A percentile compares a stretch with the other conserved stretches of the same genome.
These are phyloP conservation scores for Karstenula rhodostoma DNA, from an alignment of 2,329 filamentous ascomycete genomes.

Conservation along the genomic window DNA sequence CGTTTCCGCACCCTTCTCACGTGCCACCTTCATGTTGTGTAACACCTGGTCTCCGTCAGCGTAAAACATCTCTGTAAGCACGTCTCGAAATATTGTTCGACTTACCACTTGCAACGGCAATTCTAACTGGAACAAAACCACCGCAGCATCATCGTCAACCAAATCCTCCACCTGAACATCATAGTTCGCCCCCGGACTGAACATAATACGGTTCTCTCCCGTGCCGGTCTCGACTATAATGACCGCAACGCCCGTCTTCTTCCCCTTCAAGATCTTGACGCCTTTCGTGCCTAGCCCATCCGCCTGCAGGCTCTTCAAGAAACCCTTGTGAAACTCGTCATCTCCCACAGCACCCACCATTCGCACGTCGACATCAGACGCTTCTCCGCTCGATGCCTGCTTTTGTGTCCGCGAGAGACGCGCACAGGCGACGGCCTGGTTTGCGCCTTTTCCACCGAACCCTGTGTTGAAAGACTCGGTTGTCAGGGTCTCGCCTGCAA, in stretches of 20 bases:
- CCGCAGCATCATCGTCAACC: slow-evolving; percentile 50
- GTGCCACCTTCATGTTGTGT: slow-evolving; percentile 47
- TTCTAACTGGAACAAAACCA: slow-evolving; percentile 59
- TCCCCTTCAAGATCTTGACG: slow-evolving; percentile 51
- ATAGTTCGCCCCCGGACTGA: slow-evolving; percentile 58
- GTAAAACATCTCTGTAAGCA: not conserved
- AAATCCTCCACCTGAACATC: slow-evolving; percentile 48
- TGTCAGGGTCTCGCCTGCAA: slow-evolving; percentile 86
- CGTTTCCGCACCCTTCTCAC: slow-evolving; percentile 56
- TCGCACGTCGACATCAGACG: slow-evolving; percentile 51
- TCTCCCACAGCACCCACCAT: slow-evolving; percentile 61
- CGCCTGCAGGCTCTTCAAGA: slow-evolving; percentile 53
- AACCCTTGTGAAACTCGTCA: slow-evolving; percentile 52
- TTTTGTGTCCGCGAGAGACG: slow-evolving; percentile 72
- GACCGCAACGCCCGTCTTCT: slow-evolving; percentile 58
- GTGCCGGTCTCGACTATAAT: slow-evolving; percentile 58
- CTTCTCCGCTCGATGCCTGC: slow-evolving; percentile 32
- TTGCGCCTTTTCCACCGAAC: slow-evolving; percentile 92
- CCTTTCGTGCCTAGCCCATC: slow-evolving; percentile 55
- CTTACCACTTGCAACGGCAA: slow-evolving; percentile 53
- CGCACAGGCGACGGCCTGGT: slow-evolving; percentile 90
- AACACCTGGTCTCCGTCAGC: slow-evolving; percentile 32
- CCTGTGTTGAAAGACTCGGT: slow-evolving; percentile 79
- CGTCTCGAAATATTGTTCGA: slow-evolving; percentile 8
- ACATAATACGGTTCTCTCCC: slow-evolving; percentile 60